phyloP scores from a whole-genome alignment of 768 basidiomycete genomes.

The Naganishia randhawae region DNA sequence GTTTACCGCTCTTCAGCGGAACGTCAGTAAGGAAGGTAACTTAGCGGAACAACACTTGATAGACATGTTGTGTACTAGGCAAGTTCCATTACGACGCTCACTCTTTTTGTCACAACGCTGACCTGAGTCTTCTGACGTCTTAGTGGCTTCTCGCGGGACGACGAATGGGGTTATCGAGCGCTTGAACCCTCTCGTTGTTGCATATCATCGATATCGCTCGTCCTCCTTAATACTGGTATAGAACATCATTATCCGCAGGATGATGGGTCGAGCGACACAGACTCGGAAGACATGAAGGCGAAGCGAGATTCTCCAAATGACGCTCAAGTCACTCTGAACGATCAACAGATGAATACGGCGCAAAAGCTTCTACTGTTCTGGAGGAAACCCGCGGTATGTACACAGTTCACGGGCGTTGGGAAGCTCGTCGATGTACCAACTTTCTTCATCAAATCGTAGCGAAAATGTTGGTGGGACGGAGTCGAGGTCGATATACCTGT shows the following conservation, averaged over 20 bases:
- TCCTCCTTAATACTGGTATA: conserved; percentile 95
- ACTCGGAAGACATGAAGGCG: conserved; percentile 23
- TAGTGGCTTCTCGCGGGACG: conserved; percentile 95
- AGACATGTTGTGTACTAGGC: conserved; percentile 99
- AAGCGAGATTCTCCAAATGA: conserved; percentile 29
- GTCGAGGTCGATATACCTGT: conserved; percentile 78
- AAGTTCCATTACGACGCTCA: conserved; percentile 35
- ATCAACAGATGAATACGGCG: conserved; percentile 90
- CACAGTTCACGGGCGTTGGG: neutral
- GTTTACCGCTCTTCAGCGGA: conserved; percentile 95
- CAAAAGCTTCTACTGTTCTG: conserved; percentile 96
- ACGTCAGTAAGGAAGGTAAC: conserved; percentile 99
- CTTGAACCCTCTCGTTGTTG: conserved; percentile 94
- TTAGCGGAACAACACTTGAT: conserved; percentile 98
- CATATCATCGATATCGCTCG: conserved; percentile 96
- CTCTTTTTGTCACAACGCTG: neutral
- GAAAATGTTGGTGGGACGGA: conserved; percentile 99
- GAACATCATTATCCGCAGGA: conserved; percentile 55
- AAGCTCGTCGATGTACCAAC: neutral
- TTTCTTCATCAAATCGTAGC: conserved; percentile 58
- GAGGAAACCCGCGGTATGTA: conserved; percentile 98
- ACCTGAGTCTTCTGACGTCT: neutral
- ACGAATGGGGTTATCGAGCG: conserved; percentile 95
- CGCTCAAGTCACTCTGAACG: conserved; percentile 72
- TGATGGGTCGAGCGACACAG: neutral